A percentile compares a stretch with the other conserved stretches of the same genome.
Evolutionary conservation across 176 grass and related monocot genomes (phyloP).

Genomic region (Leersia perrieri): DNA sequence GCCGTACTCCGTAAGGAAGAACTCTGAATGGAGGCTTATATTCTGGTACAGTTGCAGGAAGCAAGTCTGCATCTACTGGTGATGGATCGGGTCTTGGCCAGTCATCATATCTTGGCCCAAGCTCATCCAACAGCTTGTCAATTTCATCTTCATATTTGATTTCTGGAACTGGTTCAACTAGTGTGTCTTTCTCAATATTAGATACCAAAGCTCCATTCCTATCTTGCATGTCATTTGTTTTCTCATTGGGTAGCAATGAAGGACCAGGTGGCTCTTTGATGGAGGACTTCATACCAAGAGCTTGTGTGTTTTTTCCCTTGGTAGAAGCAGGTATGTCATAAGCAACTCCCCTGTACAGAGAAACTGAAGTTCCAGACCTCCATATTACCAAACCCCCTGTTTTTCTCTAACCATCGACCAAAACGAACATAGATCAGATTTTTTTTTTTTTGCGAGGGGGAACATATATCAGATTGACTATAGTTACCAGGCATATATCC

Average conservation of each 20-base stretch:
- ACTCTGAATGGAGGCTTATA: constrained; percentile 86
- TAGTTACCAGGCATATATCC: background rate
- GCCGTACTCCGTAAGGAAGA: constrained; percentile 72
- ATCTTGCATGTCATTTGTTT: constrained; percentile 2
- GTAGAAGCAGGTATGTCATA: constrained; percentile 51
- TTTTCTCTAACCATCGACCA: constrained; percentile 68
- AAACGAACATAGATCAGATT: constrained; percentile 33
- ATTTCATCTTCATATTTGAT: constrained; percentile 89
- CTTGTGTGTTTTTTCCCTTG: constrained; percentile 35
- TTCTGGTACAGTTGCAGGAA: constrained; percentile 58
- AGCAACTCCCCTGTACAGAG: constrained; percentile 75
- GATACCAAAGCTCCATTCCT: constrained; percentile 22
- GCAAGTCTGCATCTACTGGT: constrained; percentile 90
- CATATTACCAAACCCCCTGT: constrained; percentile 95
- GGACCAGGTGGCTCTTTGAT: constrained; percentile 24
- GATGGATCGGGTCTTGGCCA: constrained; percentile 77
- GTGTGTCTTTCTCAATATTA: constrained; percentile 31
- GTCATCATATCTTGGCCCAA: constrained; percentile 81
- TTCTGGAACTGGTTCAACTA: constrained; percentile 40
- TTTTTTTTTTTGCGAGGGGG: too few relatives aligned
- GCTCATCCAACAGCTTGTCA: constrained; percentile 72
- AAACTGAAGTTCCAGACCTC: constrained; percentile 90
- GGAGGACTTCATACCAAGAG: constrained; percentile 39
- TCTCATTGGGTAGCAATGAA: constrained; percentile 15
- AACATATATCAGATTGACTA: constrained; percentile 38